Conservation (phyloP, 2,329 filamentous ascomycete genomes). For the Xylaria sp. region DNA sequence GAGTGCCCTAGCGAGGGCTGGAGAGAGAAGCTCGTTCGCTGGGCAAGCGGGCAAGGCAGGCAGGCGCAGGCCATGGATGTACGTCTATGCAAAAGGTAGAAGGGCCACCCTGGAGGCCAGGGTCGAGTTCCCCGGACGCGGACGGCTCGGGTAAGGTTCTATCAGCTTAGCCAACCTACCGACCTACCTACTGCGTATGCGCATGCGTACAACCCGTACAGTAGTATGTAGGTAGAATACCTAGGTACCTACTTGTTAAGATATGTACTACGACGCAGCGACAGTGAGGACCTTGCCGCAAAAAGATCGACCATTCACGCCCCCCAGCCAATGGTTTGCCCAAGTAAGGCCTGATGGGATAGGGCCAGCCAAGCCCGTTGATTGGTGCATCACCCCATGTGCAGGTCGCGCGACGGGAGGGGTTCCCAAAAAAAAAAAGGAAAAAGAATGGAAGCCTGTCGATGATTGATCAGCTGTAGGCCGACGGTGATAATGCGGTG, state of each 20-base stretch:
- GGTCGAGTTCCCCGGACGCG: constrained; percentile 26
- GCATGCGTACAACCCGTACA: no score
- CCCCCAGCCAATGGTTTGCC: constrained; percentile 22
- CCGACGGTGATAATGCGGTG: constrained; percentile 10
- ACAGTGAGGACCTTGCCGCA: no score
- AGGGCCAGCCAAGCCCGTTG: constrained; percentile 24
- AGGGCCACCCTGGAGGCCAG: constrained; percentile 15
- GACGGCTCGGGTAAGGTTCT: constrained; percentile 30
- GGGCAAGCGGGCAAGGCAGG: constrained; percentile 6
- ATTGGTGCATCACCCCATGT: constrained; percentile 23
- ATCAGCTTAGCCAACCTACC: constrained; percentile 13
- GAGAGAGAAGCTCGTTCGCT: constrained; percentile 20
- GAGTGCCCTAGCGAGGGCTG: constrained; percentile 19
- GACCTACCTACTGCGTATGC: no score
- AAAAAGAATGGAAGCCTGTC: constrained; percentile 12
- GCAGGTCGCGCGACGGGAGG: constrained; percentile 22
- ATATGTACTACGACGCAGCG: no score
- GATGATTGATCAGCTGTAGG: constrained; percentile 12
- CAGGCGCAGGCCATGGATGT: constrained; percentile 20
- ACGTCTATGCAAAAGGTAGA: no score
- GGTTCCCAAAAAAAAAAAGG: constrained; percentile 11
- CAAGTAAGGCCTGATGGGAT: constrained; percentile 22
- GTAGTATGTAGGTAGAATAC: no score
- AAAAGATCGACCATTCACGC: no score
- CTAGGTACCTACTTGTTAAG: no score